A percentile compares a stretch with the other conserved stretches of the same genome.
These are phyloP conservation scores for Cryptococcus depauperatus DNA, from an alignment of 1,284 basidiomycete species.

Conservation along the genomic window DNA sequence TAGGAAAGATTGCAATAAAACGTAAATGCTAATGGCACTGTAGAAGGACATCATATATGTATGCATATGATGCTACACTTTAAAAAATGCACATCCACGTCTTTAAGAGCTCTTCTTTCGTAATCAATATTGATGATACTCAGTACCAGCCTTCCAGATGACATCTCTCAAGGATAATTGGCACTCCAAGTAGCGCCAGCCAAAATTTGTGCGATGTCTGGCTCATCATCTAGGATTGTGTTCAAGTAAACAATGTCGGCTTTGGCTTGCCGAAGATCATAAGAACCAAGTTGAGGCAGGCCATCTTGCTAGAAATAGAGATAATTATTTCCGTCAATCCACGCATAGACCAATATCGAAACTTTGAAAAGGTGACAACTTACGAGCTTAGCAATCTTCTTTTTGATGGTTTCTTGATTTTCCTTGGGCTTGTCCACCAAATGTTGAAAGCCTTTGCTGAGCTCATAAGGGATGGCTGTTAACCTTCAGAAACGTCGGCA, in stretches of 20 bases:
- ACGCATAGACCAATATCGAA: no score
- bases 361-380: constrained; percentile 1
- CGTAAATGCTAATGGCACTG: no score
- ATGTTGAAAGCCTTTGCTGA: constrained; percentile 13
- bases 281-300: constrained; percentile 12
- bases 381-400: constrained; percentile 16
- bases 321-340: not conserved
- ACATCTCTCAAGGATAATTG: constrained; percentile 3
- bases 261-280: constrained; percentile 17
- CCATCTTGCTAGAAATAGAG: constrained; percentile 12
- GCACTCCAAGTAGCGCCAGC: constrained; percentile 12
- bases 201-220: constrained; percentile 12
- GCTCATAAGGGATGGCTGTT: constrained; percentile 7
- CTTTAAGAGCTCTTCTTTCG: no score
- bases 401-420: constrained; percentile 5
- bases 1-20: no score
- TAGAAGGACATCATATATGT: no score
- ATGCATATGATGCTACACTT: no score
- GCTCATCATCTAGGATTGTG: constrained; percentile 12
- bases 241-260: constrained; percentile 22
- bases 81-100: no score
- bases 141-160: no score
- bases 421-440: constrained; percentile 9
- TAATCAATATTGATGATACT: no score
- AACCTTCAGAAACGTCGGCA: no score